These are phyloP conservation scores for Penicillium sp. DNA, from an alignment of 2,329 filamentous ascomycete genomes.

Conservation along the genomic window DNA sequence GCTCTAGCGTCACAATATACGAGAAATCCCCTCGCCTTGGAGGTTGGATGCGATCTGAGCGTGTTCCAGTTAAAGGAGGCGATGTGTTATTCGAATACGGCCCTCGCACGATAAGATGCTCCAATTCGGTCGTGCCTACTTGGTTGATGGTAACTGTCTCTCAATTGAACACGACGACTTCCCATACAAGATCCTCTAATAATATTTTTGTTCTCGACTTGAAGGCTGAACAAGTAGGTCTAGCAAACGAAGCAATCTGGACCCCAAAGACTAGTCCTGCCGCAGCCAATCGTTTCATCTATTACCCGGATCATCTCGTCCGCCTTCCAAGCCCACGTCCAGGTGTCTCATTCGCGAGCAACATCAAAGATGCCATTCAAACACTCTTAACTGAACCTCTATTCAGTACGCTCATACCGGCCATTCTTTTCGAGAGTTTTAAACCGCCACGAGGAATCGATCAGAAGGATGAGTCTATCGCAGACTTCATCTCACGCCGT, in stretches of 20 bases:
- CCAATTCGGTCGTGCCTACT: slow-evolving; percentile 62
- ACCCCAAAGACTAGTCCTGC: slow-evolving; percentile 53
- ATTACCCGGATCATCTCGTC: slow-evolving; percentile 82
- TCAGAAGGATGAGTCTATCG: slow-evolving; percentile 67
- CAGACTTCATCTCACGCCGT: slow-evolving; percentile 60
- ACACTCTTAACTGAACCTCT: slow-evolving; percentile 55
- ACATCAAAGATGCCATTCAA: slow-evolving; percentile 32
- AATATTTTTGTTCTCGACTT: background rate
- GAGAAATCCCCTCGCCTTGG: slow-evolving; percentile 70
- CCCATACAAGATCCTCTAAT: background rate
- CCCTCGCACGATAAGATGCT: slow-evolving; percentile 70
- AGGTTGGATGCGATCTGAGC: slow-evolving; percentile 77
- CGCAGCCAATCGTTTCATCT: slow-evolving; percentile 71
- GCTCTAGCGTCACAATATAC: slow-evolving; percentile 74
- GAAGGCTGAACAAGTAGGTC: slow-evolving; percentile 59
- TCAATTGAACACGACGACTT: background rate
- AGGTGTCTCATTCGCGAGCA: slow-evolving; percentile 18
- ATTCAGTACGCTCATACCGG: slow-evolving; percentile 49
- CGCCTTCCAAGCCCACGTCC: slow-evolving; percentile 53
- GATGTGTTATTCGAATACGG: slow-evolving; percentile 78
- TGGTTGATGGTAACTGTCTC: slow-evolving; percentile 63
- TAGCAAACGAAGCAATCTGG: slow-evolving; percentile 58
- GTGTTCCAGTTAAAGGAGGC: slow-evolving; percentile 57
- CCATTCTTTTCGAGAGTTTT: slow-evolving; percentile 33
- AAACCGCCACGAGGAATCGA: slow-evolving; percentile 32